Evolutionary conservation across 2,329 filamentous ascomycete species (phyloP), one percentile per base, ranked within the genome.

Genomic region (Periconia sp.): DNA sequence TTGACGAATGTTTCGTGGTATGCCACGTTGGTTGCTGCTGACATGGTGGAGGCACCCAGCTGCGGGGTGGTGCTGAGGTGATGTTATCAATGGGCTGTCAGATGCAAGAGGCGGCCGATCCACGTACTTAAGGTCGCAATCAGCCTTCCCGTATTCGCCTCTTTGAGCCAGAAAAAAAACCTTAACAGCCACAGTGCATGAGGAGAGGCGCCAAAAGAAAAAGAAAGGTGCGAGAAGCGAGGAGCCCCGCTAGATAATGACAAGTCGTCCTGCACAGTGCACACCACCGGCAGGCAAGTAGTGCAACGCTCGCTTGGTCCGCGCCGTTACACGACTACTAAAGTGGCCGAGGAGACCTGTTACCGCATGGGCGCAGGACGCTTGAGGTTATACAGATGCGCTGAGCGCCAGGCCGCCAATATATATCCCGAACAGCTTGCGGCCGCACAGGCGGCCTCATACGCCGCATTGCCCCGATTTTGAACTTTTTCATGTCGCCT

Each of bases 1-100:
- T 51, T 52, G 40, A 54, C 37, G 22, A 40, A n/a, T n/a, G n/a
- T n/a, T n/a, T n/a, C 19, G 11, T 40, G n/a, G 25, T 3, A 15
- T 17, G 25, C 25, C 43, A 36, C 38, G 28, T 21, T 29, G 19
- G 26, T n/a, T 22, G 22, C 25, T 35, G 12, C 19, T 13, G 34
- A 36, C 22, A 36, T 26, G 13, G 18, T 36, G 29, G 5, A 7
- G 28, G 10, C 28, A 30, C 16, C n/a, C 32, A 17, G 19, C 8
- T 13, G 32, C 19, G 34, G 19, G 10, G 19, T 36, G 7, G 17
- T 17, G 15, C 21, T 36, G 34, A 36, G 18, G 8, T 7, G 8
- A 9, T 4, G 16, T 34, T n/a, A 34, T 17, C 18, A 19, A 12
- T 34, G 31, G n/a, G 18, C 5, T 6, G 8, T 21, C 18, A 22